Conservation (phyloP, 345 rosid genomes). For the Gossypium stocksii region DNA sequence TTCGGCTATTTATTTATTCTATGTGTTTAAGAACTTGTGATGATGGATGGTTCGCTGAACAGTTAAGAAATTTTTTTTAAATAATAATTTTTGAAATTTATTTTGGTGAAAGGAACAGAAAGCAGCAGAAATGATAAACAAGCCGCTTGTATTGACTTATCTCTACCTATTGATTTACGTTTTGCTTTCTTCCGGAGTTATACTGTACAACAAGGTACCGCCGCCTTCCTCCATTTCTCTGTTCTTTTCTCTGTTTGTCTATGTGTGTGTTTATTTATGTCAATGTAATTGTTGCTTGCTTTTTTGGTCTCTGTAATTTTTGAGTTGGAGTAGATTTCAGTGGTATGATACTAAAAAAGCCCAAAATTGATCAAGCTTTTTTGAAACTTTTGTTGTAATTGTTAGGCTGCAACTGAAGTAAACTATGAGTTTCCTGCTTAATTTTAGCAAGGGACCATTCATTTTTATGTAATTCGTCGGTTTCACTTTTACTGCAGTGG, state of each 20-base stretch:
- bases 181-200: constrained; percentile 83
- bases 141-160: constrained; percentile 75
- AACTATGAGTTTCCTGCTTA: not conserved
- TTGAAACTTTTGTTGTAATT: not conserved
- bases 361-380: not conserved
- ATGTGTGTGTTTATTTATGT: not conserved
- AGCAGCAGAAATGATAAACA: constrained; percentile 24
- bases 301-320: not conserved
- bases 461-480: not conserved
- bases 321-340: not conserved
- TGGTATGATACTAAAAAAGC: not conserved
- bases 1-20: not conserved
- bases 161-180: constrained; percentile 74
- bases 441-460: not conserved
- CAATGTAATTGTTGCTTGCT: not conserved
- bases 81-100: not conserved
- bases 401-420: not conserved
- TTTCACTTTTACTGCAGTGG: constrained; percentile 58
- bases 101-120: constrained; percentile 23
- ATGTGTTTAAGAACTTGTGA: not conserved
- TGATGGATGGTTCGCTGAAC: not conserved
- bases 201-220: constrained; percentile 82
- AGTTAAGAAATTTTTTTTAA: not conserved
- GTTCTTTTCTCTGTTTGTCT: not conserved
- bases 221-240: not conserved